Evolutionary conservation across 257 asterid species (phyloP), one percentile per base, ranked within the genome.

Genomic region (Solanum dulcamara): DNA sequence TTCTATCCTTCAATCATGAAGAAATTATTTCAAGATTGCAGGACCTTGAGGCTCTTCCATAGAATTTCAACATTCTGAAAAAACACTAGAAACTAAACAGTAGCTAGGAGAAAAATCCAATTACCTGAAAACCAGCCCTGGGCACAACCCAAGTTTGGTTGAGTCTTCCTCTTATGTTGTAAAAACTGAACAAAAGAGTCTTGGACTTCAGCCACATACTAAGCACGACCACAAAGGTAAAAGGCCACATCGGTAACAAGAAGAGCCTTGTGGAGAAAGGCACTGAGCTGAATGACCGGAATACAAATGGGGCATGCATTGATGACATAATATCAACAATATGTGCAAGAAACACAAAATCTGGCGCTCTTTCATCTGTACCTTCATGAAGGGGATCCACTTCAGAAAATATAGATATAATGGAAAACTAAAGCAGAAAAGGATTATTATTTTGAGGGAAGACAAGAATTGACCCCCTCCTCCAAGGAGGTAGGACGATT

Each of bases 301-400:
- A 92, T 40, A 95, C 86, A 82, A 91, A 93, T 1, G 95, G 95
- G 8, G 96, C 80, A 44, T 97, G 99, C 95, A 92, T 57, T 0
- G 95, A 84, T 2, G 99, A 92, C 92, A 92, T 92, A 33, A 93
- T 87, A 85, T 97, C 99, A 24, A 97, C 97, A 3, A 89, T 93
- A 10, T 97, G 99, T 11, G 92, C 98, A 67, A 97, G 98, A 83
- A 97, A 97, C 92, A 97, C 99, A 30, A 97, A 95, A 85, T 93
- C 98, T 2, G 99, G 99, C 37, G 89, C 97, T 84, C 91, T 90
- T 89, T 92, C 93, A 74, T 85, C 97, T 94, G 93, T 87, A 60
- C 86, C 55, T 67, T 48, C 88, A 86, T 18, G 30, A 67, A 48
- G 82, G 70, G 80, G 30, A 70, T 20, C 50, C 51, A 37, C 7